Percentiles rank a stretch among this genome's conserved stretches.
phyloP scores from a whole-genome alignment of 164 flowering plant genomes.

The Berberis thunbergii region DNA sequence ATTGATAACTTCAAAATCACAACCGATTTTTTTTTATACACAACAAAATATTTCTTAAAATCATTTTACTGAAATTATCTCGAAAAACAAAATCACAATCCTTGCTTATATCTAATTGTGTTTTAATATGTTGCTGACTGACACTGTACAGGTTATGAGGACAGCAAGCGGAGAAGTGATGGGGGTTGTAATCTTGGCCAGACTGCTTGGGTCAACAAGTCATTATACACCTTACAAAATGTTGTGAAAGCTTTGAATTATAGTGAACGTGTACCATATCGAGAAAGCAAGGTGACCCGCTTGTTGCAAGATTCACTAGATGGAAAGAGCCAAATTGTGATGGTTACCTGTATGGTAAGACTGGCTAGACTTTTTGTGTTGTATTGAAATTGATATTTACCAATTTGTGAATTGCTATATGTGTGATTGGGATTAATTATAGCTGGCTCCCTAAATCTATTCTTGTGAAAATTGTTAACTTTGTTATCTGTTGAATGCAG shows the following conservation, averaged over 20 bases:
- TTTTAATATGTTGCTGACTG: no score
- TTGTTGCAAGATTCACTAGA: conserved; percentile 3
- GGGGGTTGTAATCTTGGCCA: conserved; percentile 1
- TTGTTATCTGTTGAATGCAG: background rate
- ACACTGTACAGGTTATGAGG: background rate
- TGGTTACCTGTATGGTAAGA: conserved; percentile 5
- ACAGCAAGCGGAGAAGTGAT: conserved; percentile 1
- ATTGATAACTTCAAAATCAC: no score
- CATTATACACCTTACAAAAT: conserved; percentile 5
- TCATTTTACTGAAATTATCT: no score
- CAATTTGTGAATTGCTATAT: background rate
- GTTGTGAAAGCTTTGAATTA: conserved; percentile 7
- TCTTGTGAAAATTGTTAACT: background rate
- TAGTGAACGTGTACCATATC: conserved; percentile 4
- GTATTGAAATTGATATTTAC: background rate
- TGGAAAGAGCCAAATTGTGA: conserved; percentile 4
- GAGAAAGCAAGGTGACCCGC: conserved; percentile 5
- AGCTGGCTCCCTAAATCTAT: no score
- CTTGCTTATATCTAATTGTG: no score
- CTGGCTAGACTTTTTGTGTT: no score
- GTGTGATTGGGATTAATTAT: background rate
- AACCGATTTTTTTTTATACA: no score
- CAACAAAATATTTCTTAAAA: no score
- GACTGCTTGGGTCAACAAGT: conserved; percentile 5
- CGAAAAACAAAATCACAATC: no score